Conservation (phyloP, 768 basidiomycete species). For the Lentinula guzmanii region DNA sequence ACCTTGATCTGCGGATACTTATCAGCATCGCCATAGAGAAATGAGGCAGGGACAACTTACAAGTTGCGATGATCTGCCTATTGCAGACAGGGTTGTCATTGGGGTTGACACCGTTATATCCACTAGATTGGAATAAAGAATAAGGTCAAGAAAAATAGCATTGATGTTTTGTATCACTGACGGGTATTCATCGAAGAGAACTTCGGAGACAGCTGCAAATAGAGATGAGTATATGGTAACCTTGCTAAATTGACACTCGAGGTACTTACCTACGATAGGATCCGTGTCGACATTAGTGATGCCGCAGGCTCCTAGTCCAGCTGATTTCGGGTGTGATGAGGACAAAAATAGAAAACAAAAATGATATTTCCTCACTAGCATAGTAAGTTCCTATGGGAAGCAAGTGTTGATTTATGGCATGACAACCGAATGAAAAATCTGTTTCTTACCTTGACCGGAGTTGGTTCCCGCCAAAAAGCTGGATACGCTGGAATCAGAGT, state of each 20-base stretch:
- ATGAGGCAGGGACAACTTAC: conserved; percentile 31
- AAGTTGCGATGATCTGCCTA: conserved; percentile 35
- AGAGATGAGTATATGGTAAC: not conserved
- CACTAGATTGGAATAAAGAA: conserved; percentile 26
- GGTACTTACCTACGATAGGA: conserved; percentile 23
- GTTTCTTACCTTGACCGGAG: conserved; percentile 35
- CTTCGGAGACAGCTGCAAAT: conserved; percentile 45
- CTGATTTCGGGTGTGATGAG: conserved; percentile 16
- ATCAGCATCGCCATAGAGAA: conserved; percentile 4
- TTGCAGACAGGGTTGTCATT: conserved; percentile 74
- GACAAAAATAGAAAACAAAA: not conserved
- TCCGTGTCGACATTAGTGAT: conserved; percentile 46
- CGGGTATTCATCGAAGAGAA: conserved; percentile 57
- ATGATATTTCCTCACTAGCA: conserved; percentile 23
- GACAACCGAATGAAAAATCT: not conserved
- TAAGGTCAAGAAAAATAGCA: not conserved
- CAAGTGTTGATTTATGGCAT: not conserved
- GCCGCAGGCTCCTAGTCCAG: conserved; percentile 64
- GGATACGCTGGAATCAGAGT: conserved; percentile 12
- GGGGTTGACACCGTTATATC: conserved; percentile 53
- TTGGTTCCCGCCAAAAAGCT: conserved; percentile 45
- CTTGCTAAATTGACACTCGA: not conserved
- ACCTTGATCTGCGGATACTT: conserved; percentile 37
- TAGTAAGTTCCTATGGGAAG: conserved; percentile 44
- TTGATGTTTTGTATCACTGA: conserved; percentile 23